Conservation (phyloP, 2,329 filamentous ascomycete species). For the Ophiostoma pallidulum region DNA sequence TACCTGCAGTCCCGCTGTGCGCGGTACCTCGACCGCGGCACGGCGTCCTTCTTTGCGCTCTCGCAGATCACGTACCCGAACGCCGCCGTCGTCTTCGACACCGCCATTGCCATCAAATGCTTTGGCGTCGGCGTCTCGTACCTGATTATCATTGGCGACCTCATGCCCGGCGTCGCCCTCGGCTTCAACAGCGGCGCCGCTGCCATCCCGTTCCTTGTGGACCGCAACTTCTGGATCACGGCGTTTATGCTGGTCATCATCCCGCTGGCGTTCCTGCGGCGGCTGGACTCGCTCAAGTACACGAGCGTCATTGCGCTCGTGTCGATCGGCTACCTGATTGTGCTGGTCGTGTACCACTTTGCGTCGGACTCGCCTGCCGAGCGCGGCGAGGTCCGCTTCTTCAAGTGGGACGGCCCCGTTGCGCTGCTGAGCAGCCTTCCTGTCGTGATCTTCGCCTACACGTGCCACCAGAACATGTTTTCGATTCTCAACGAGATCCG, state of each 20-base stretch:
- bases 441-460: constrained; percentile 98
- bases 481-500: constrained; percentile 93
- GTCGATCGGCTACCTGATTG: constrained; percentile 87
- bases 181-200: constrained; percentile 62
- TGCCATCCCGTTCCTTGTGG: constrained; percentile 64
- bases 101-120: constrained; percentile 93
- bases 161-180: constrained; percentile 89
- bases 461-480: constrained; percentile 99
- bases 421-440: constrained; percentile 77
- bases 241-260: constrained; percentile 96
- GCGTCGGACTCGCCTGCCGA: constrained; percentile 66
- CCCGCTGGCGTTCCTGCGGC: constrained; percentile 81
- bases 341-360: constrained; percentile 91
- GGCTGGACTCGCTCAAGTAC: constrained; percentile 93
- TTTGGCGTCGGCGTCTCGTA: constrained; percentile 97
- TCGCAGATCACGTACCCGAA: constrained; percentile 96
- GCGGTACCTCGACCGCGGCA: constrained; percentile 81
- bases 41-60: constrained; percentile 88
- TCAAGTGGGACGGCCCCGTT: constrained; percentile 71
- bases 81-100: constrained; percentile 88
- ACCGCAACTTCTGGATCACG: constrained; percentile 95
- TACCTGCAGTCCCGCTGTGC: constrained; percentile 93
- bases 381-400: constrained; percentile 61
- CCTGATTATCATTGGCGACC: constrained; percentile 94
- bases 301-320: constrained; percentile 85